Percentiles rank a stretch among this genome's conserved stretches.
Evolutionary conservation across 2,329 filamentous ascomycete genomes (phyloP).

Genomic region (Diaporthe helianthi): DNA sequence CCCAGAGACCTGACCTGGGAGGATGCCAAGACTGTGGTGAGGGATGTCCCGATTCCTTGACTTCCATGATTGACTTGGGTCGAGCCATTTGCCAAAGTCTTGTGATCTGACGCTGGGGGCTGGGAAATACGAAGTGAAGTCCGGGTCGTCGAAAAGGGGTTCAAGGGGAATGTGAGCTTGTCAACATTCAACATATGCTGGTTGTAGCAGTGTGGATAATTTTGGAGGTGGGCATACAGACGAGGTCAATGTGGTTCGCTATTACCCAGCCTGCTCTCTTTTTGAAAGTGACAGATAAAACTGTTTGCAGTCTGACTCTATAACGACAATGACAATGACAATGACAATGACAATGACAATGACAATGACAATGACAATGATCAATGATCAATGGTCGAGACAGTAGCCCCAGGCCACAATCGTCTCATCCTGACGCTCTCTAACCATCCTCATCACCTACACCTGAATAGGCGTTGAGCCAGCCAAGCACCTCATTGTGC

Average conservation of each 20-base stretch:
- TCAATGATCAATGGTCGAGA: background rate
- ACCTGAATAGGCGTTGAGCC: slow-evolving; percentile 63
- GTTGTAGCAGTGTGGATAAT: background rate
- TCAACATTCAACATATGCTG: background rate
- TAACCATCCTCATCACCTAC: slow-evolving; percentile 34
- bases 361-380: no score
- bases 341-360: no score
- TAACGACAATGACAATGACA: background rate
- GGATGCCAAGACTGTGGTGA: background rate
- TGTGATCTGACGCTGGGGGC: background rate
- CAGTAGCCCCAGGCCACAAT: background rate
- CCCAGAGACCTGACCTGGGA: slow-evolving; percentile 16
- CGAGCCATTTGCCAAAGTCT: background rate
- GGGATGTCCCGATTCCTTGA: background rate
- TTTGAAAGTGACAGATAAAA: background rate
- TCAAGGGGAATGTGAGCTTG: background rate
- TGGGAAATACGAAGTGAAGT: background rate
- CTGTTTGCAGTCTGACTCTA: slow-evolving; percentile 13
- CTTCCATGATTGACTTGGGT: background rate
- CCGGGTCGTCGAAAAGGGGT: background rate
- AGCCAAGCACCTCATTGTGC: slow-evolving; percentile 72
- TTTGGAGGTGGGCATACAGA: background rate
- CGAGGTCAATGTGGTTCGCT: background rate
- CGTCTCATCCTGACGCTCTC: background rate
- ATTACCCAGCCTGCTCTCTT: background rate